A percentile compares a stretch with the other conserved stretches of the same genome.
phyloP scores from a whole-genome alignment of 73 alveolate genomes.

The Diophrys appendiculata region DNA sequence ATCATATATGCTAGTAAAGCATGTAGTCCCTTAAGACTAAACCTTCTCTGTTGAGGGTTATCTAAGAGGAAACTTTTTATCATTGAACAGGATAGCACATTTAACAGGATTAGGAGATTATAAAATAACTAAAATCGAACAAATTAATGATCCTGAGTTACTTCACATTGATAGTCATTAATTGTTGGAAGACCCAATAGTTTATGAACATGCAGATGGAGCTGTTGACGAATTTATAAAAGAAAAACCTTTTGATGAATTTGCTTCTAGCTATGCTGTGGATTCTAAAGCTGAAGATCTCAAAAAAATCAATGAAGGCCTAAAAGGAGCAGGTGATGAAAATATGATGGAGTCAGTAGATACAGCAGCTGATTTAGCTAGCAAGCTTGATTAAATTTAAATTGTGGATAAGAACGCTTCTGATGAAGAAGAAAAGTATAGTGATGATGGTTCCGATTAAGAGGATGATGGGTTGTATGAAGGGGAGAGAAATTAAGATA shows the following conservation, averaged over 20 bases:
- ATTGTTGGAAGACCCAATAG: background rate
- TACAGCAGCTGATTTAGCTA: background rate
- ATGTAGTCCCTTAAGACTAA: conserved; percentile 49
- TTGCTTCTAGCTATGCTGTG: conserved; percentile 1
- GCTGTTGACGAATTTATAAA: background rate
- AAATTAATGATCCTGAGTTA: conserved; percentile 77
- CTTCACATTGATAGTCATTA: conserved; percentile 25
- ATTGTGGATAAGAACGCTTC: conserved; percentile 62
- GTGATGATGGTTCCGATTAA: conserved; percentile 77
- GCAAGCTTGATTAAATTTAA: conserved; percentile 41
- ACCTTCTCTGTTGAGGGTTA: conserved; percentile 85
- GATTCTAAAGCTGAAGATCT: conserved; percentile 26
- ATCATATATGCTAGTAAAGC: conserved; percentile 88
- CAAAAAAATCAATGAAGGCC: conserved; percentile 7
- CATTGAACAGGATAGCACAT: conserved; percentile 89
- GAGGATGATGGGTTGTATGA: conserved; percentile 83
- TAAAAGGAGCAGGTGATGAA: conserved; percentile 32
- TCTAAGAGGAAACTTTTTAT: conserved; percentile 80
- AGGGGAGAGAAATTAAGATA: conserved; percentile 75
- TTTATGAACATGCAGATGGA: background rate
- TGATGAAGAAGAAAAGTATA: conserved; percentile 37
- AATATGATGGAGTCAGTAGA: conserved; percentile 37
- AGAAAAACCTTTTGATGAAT: background rate
- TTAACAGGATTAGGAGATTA: conserved; percentile 96
- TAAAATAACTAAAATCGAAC: conserved; percentile 68